Base-by-base conservation (phyloP, 2,329 filamentous ascomycete species). In the Hypocrella siamensis region DNA sequence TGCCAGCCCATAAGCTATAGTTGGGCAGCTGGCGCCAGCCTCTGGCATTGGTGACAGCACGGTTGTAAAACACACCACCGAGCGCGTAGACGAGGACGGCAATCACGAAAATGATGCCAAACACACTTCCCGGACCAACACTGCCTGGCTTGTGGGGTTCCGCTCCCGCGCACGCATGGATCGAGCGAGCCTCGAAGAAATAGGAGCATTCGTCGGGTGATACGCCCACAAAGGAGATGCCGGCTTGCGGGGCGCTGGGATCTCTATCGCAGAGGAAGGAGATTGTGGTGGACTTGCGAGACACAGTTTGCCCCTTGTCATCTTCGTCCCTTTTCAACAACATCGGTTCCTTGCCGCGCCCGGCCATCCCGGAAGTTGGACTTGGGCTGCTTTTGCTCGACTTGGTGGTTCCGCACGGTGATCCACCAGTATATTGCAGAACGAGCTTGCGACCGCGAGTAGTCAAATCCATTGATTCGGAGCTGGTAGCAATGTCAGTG, bases 21-120 rank as follows among this genome's bases (percentile, higher is more conserved):
- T 98, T 96, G 32, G 90, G 90, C 43, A 94, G 61, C 54, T 98
- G 90, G 43, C 82, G 74, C 90, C 88, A 96, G 30, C 90, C 90
- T 39, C 90, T 70, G 45, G 93, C 85, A 52, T 98, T 83, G 57
- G 86, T 79, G 35, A 98, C 86, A 19, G 84, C 92, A 37, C 90
- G 75, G 56, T 94, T 88, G 62, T 96, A 98, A 40, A 93, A 85
- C 44, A 93, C 80, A 47, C 90, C 90, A 43, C 90, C 90, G 24
- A 92, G 69, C 34, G 93, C 63, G 56, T 98, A 98, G 16, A 90
- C 90, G 8, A 88, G 59, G 24, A 94, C 67, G 8, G 86, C 81
- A 37, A 75, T 68, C 37, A 66, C 61, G 42, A 73, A 70, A 51
- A 98, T 96, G 40, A 96, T 79, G 38, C 81, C 80, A 50, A 98